Evolutionary conservation across 1,284 basidiomycete species (phyloP).

Genomic region (Rhodotorula sp.): DNA sequence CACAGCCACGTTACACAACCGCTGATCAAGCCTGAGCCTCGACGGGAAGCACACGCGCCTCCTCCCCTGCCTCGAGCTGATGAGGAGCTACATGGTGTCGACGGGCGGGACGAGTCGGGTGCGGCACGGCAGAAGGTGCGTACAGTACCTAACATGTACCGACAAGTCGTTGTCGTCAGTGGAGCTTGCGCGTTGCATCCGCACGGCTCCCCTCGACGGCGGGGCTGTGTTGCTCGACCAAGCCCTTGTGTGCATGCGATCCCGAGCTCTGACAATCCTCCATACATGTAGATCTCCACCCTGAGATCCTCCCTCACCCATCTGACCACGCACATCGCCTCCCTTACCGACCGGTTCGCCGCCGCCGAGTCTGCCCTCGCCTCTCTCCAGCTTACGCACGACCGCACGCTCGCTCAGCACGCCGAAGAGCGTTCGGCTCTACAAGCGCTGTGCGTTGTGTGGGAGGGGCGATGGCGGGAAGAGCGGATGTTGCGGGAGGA

Average conservation of each 20-base stretch:
- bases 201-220: neutral
- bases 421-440: neutral
- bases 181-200: no score
- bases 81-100: no score
- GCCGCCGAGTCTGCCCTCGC: constrained; percentile 7
- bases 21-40: neutral
- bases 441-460: constrained; percentile 11
- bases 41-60: no score
- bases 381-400: neutral
- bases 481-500: constrained; percentile 16
- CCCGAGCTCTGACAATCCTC: neutral
- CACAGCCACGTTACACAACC: no score
- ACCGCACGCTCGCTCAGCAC: neutral
- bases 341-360: constrained; percentile 7
- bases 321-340: constrained; percentile 10
- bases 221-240: neutral
- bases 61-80: no score
- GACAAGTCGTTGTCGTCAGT: neutral
- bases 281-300: neutral
- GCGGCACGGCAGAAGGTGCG: neutral
- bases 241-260: no score
- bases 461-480: constrained; percentile 23
- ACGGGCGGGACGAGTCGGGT: no score
- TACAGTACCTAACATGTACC: neutral
- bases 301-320: constrained; percentile 16